These are phyloP conservation scores for Phylloboletellus chloephorus DNA, from an alignment of 1,284 basidiomycete genomes.

Conservation along the genomic window DNA sequence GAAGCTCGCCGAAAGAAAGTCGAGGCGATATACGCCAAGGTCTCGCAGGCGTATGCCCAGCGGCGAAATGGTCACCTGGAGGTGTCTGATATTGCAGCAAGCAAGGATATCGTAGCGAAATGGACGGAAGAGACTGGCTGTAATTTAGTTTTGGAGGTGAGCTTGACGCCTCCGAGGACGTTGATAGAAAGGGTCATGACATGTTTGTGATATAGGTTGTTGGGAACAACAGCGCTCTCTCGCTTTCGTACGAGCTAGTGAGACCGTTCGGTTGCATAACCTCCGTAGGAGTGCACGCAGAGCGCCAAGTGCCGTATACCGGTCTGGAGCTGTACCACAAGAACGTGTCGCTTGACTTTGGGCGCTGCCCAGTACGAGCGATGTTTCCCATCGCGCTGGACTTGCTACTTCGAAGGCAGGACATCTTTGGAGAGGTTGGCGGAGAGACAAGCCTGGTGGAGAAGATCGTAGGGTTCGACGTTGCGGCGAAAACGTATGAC, in stretches of 20 bases:
- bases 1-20: slow-evolving; percentile 53
- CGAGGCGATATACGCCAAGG: slow-evolving; percentile 46
- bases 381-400: slow-evolving; percentile 74
- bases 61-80: slow-evolving; percentile 39
- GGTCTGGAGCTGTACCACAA: slow-evolving; percentile 73
- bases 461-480: slow-evolving; percentile 50
- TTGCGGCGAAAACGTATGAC: slow-evolving; percentile 54
- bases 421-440: slow-evolving; percentile 63
- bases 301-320: slow-evolving; percentile 51
- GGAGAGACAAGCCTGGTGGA: slow-evolving; percentile 57
- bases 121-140: slow-evolving; percentile 57
- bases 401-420: slow-evolving; percentile 63
- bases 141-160: slow-evolving; percentile 62
- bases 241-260: slow-evolving; percentile 71
- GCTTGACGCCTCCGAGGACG: slow-evolving; percentile 6
- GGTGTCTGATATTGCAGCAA: slow-evolving; percentile 47
- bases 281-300: slow-evolving; percentile 73
- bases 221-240: slow-evolving; percentile 67
- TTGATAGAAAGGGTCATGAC: neutral
- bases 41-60: slow-evolving; percentile 41
- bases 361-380: slow-evolving; percentile 79
- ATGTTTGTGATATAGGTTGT: slow-evolving; percentile 54
- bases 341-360: slow-evolving; percentile 78
- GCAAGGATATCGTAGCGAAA: slow-evolving; percentile 42
- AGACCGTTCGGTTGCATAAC: slow-evolving; percentile 77